Conservation (phyloP, 2,329 filamentous ascomycete genomes). For the Verticillium tricorpus region DNA sequence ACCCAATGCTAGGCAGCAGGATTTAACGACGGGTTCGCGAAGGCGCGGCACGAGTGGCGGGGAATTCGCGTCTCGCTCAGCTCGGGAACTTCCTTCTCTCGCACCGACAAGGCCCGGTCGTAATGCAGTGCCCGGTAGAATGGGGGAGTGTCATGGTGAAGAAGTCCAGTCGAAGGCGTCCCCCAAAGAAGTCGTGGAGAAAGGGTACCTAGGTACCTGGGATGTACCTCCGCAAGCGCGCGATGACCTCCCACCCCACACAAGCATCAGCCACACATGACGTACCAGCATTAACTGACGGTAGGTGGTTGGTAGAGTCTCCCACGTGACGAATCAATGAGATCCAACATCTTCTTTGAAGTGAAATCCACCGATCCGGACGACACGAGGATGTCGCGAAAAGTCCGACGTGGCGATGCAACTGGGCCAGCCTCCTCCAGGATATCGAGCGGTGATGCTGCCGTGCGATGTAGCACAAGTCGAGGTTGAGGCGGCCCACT, state of each 20-base stretch:
- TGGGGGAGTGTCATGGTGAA: neutral
- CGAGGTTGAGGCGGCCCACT: no score
- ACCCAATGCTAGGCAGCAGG: neutral
- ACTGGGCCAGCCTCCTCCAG: no score
- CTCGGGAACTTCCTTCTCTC: neutral
- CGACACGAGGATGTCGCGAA: no score
- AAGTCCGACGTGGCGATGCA: no score
- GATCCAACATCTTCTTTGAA: no score
- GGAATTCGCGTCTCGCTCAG: neutral
- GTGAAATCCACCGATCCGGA: no score
- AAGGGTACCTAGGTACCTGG: neutral
- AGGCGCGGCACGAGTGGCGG: neutral
- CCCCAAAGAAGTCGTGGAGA: neutral
- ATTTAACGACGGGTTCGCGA: neutral
- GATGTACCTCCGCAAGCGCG: neutral
- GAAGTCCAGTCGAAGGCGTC: neutral
- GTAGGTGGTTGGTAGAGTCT: no score
- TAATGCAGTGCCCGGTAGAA: neutral
- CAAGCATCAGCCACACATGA: neutral
- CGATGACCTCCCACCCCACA: neutral
- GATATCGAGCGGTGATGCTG: no score
- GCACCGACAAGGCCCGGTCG: neutral
- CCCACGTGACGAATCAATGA: no score
- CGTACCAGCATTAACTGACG: neutral
- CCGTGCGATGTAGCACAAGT: no score